Evolutionary conservation across 345 rosid genomes (phyloP).

Genomic region (Anastatica hierochuntica): DNA sequence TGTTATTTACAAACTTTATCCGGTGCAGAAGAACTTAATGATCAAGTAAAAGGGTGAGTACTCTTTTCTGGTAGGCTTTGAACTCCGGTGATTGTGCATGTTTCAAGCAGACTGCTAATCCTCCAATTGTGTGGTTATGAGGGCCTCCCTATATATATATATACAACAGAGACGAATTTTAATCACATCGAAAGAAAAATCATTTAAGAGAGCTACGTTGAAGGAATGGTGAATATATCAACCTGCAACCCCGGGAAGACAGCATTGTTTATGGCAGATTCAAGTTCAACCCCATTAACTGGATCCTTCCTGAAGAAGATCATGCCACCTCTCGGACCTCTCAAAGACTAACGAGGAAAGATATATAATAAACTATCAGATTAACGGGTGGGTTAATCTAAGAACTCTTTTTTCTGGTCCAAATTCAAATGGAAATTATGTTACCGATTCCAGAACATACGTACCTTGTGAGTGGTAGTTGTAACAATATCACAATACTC

Average conservation of each 20-base stretch:
- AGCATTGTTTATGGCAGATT: slow-evolving; percentile 83
- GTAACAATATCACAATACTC: slow-evolving; percentile 88
- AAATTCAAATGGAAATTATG: neutral
- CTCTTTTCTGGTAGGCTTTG: slow-evolving; percentile 71
- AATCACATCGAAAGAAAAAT: neutral
- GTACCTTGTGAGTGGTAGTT: slow-evolving; percentile 88
- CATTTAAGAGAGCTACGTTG: too few relatives aligned
- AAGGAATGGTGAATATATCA: slow-evolving; percentile 5
- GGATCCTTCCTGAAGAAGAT: slow-evolving; percentile 79
- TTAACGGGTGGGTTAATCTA: neutral
- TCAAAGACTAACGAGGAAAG: slow-evolving; percentile 69
- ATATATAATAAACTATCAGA: too few relatives aligned
- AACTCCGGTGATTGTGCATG: slow-evolving; percentile 67
- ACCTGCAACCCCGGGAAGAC: slow-evolving; percentile 97
- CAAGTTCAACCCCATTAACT: slow-evolving; percentile 71
- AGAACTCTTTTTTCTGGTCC: neutral
- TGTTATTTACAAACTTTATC: neutral
- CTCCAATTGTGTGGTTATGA: slow-evolving; percentile 93
- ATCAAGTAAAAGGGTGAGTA: slow-evolving; percentile 17
- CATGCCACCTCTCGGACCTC: slow-evolving; percentile 99
- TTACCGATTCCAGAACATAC: neutral
- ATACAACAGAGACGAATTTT: neutral
- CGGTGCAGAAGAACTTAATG: neutral
- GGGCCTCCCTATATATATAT: slow-evolving; percentile 69
- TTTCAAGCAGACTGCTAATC: slow-evolving; percentile 85